These are phyloP conservation scores for Thelephora terrestris DNA, from an alignment of 1,284 basidiomycete genomes.

Conservation along the genomic window DNA sequence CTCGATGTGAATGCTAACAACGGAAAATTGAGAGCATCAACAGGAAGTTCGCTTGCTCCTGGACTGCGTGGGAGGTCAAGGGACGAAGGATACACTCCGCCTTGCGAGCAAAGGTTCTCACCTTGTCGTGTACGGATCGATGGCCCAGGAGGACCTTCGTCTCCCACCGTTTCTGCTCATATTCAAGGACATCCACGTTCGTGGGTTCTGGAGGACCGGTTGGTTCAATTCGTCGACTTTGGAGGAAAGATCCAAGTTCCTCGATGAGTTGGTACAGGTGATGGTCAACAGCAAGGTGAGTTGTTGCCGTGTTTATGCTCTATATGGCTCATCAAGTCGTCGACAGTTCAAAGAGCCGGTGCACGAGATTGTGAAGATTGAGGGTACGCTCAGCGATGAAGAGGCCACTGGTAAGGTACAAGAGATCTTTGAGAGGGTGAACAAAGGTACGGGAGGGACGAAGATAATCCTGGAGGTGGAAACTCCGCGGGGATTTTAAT, in stretches of 20 bases:
- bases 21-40: no score
- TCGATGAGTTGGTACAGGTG: constrained; percentile 38
- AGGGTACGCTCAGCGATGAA: constrained; percentile 37
- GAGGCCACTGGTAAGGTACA: constrained; percentile 39
- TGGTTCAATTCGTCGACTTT: constrained; percentile 49
- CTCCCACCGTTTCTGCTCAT: constrained; percentile 78
- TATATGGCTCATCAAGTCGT: not conserved
- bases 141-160: constrained; percentile 73
- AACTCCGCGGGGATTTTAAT: no score
- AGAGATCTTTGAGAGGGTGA: constrained; percentile 37
- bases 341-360: constrained; percentile 53
- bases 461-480: constrained; percentile 60
- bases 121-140: constrained; percentile 79
- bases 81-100: constrained; percentile 58
- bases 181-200: constrained; percentile 65
- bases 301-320: not conserved
- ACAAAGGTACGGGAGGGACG: constrained; percentile 51
- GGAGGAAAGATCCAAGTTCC: constrained; percentile 35
- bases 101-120: constrained; percentile 56
- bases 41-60: constrained; percentile 60
- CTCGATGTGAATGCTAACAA: no score
- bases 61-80: constrained; percentile 74
- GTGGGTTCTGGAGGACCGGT: constrained; percentile 69
- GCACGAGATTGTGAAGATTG: constrained; percentile 56
- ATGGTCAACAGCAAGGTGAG: constrained; percentile 32